A percentile compares a stretch with the other conserved stretches of the same genome.
phyloP scores from a whole-genome alignment of 2,329 filamentous ascomycete genomes.

The Colletotrichum scovillei region DNA sequence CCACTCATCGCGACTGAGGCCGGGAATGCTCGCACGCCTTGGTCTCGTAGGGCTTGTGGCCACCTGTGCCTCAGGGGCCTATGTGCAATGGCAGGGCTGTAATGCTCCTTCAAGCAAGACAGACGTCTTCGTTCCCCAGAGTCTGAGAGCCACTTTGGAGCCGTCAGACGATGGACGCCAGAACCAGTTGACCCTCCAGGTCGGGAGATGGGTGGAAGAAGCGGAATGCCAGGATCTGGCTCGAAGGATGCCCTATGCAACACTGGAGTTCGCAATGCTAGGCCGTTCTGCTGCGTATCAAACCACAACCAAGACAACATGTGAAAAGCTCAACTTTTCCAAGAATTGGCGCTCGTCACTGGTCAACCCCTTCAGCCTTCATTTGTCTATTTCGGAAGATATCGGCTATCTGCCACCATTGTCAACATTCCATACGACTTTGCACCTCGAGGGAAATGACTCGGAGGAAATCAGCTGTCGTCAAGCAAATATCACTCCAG shows the following conservation, averaged over 20 bases:
- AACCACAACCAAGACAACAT: slow-evolving; percentile 2
- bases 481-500: slow-evolving; percentile 37
- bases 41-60: slow-evolving; percentile 17
- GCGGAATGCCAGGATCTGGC: slow-evolving; percentile 15
- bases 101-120: slow-evolving; percentile 8
- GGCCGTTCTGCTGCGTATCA: slow-evolving; percentile 19
- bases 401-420: slow-evolving; percentile 25
- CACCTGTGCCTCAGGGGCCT: slow-evolving; percentile 31
- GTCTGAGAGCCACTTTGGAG: neutral
- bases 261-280: slow-evolving; percentile 19
- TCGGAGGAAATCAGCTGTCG: slow-evolving; percentile 28
- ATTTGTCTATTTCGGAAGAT: slow-evolving; percentile 17
- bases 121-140: neutral
- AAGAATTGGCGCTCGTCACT: neutral
- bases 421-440: slow-evolving; percentile 33
- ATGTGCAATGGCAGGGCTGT: slow-evolving; percentile 37
- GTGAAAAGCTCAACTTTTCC: neutral
- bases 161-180: neutral
- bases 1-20: neutral
- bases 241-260: slow-evolving; percentile 7
- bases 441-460: slow-evolving; percentile 20
- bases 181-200: neutral
- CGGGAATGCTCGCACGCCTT: slow-evolving; percentile 1
- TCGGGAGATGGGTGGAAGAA: slow-evolving; percentile 22
- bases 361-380: neutral